These are phyloP conservation scores for Pezicula rhizophila DNA, from an alignment of 2,329 filamentous ascomycete species.

Conservation along the genomic window DNA sequence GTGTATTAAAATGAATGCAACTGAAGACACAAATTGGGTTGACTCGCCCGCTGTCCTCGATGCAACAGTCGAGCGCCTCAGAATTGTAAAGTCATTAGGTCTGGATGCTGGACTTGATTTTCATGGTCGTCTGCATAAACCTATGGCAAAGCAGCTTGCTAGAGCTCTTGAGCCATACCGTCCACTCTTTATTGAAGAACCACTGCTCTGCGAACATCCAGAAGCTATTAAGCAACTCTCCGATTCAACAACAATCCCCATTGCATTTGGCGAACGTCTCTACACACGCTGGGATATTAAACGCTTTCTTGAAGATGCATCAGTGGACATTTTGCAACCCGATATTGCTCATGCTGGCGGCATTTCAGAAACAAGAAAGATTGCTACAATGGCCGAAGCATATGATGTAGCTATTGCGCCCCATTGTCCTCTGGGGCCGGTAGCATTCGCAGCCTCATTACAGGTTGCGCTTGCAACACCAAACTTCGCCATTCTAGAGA, in stretches of 20 bases:
- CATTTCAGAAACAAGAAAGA: conserved; percentile 46
- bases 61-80: conserved; percentile 59
- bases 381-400: conserved; percentile 49
- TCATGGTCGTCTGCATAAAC: conserved; percentile 69
- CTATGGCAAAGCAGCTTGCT: conserved; percentile 75
- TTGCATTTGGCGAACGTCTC: conserved; percentile 49
- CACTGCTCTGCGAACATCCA: conserved; percentile 60
- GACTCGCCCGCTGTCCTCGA: conserved; percentile 63
- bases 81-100: conserved; percentile 61
- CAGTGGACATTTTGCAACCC: conserved; percentile 49
- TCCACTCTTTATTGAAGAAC: conserved; percentile 71
- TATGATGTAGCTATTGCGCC: conserved; percentile 52
- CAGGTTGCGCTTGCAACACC: conserved; percentile 42
- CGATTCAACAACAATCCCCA: conserved; percentile 42
- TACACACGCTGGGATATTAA: conserved; percentile 52
- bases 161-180: conserved; percentile 59
- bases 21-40: conserved; percentile 69
- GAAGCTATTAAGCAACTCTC: conserved; percentile 40
- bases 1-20: conserved; percentile 74
- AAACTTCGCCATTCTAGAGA: conserved; percentile 51
- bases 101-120: conserved; percentile 73
- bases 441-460: conserved; percentile 48
- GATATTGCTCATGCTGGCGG: conserved; percentile 50
- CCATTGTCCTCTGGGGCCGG: conserved; percentile 50
- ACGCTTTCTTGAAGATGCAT: conserved; percentile 44